A percentile compares a stretch with the other conserved stretches of the same genome.
These are phyloP conservation scores for Acanthamoeba healyi DNA, from an alignment of 208 protist species.

Conservation along the genomic window DNA sequence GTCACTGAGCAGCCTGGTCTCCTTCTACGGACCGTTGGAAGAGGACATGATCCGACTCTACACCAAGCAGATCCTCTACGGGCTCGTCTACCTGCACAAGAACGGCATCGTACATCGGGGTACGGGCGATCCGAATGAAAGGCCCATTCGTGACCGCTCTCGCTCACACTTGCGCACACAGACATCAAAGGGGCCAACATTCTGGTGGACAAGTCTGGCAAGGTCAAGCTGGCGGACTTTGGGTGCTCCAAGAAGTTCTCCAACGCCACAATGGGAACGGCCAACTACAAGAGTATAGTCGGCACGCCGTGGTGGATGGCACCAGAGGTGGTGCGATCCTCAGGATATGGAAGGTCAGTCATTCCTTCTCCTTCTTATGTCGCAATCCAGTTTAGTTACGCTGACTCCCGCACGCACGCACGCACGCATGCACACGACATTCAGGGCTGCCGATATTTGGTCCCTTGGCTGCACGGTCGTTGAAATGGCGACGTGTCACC, in stretches of 20 bases:
- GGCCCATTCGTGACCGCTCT: background rate
- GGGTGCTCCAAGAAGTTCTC: conserved; percentile 78
- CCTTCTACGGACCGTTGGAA: conserved; percentile 32
- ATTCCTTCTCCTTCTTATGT: background rate
- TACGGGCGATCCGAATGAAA: background rate
- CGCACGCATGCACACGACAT: background rate
- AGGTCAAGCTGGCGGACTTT: conserved; percentile 89
- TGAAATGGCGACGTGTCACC: conserved; percentile 84
- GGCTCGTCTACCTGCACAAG: conserved; percentile 73
- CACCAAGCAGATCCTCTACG: conserved; percentile 68
- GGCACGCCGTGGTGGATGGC: conserved; percentile 92
- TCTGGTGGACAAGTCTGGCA: conserved; percentile 83
- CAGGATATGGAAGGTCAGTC: conserved; percentile 20
- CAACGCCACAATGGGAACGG: background rate
- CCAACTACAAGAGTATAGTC: conserved; percentile 87
- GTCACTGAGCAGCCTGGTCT: conserved; percentile 56
- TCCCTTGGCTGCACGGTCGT: conserved; percentile 85
- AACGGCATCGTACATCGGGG: conserved; percentile 76
- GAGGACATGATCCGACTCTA: conserved; percentile 39
- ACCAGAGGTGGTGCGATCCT: conserved; percentile 80
- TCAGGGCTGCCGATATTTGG: conserved; percentile 85
- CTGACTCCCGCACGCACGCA: background rate
- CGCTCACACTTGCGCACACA: background rate
- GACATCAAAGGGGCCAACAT: conserved; percentile 94
- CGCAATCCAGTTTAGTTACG: background rate